These are phyloP conservation scores for Ophiostoma sp. DNA, from an alignment of 2,329 filamentous ascomycete genomes.

Conservation along the genomic window DNA sequence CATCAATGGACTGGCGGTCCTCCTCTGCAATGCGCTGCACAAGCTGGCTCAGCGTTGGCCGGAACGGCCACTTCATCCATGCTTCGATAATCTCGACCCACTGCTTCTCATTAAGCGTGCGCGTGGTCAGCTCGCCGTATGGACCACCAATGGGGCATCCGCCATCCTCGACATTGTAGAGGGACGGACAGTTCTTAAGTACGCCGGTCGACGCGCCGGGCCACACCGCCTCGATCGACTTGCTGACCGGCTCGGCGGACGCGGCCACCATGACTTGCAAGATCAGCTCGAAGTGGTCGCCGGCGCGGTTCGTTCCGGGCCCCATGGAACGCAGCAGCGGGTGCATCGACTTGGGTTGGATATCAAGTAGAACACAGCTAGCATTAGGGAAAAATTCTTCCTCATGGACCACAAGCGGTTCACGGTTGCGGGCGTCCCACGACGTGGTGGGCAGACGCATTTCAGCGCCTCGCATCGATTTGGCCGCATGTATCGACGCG, in stretches of 20 bases:
- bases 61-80: conserved; percentile 63
- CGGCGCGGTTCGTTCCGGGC: conserved; percentile 37
- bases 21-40: conserved; percentile 40
- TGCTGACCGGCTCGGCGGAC: conserved; percentile 36
- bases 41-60: conserved; percentile 46
- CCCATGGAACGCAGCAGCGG: conserved; percentile 46
- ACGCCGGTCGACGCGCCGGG: conserved; percentile 56
- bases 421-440: conserved; percentile 66
- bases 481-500: background rate
- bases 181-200: conserved; percentile 43
- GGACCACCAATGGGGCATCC: conserved; percentile 39
- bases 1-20: background rate
- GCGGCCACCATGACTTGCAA: conserved; percentile 39
- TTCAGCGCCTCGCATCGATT: background rate
- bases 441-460: conserved; percentile 45
- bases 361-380: conserved; percentile 57
- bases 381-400: conserved; percentile 64
- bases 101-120: conserved; percentile 50
- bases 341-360: conserved; percentile 55
- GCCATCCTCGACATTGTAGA: conserved; percentile 45
- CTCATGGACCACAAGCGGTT: conserved; percentile 56
- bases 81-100: conserved; percentile 53
- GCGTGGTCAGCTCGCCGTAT: conserved; percentile 40
- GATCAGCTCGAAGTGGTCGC: conserved; percentile 52
- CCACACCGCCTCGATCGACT: conserved; percentile 49